phyloP scores from a whole-genome alignment of 305 asterid genomes.

The Petunia hybrid region DNA sequence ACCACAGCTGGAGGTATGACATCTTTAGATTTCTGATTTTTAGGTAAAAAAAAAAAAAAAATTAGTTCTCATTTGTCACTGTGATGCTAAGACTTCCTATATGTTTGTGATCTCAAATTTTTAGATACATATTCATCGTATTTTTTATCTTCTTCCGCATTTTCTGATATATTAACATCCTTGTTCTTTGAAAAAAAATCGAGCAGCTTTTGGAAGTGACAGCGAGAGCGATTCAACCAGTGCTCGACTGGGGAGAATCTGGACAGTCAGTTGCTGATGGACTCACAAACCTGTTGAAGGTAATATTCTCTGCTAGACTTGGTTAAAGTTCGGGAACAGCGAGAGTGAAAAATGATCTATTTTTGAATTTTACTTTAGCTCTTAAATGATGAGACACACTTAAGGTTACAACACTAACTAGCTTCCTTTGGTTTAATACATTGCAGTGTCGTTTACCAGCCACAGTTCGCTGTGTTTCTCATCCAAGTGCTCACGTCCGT shows the following conservation, averaged over 20 bases:
- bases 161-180: slow-evolving; percentile 27
- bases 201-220: slow-evolving; percentile 85
- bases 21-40: slow-evolving; percentile 27
- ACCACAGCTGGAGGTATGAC: slow-evolving; percentile 91
- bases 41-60: neutral
- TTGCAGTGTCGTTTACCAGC: slow-evolving; percentile 88
- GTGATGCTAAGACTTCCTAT: slow-evolving; percentile 24
- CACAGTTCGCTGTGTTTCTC: slow-evolving; percentile 80
- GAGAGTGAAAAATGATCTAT: neutral
- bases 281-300: slow-evolving; percentile 83
- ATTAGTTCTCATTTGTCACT: neutral
- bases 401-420: neutral
- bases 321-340: slow-evolving; percentile 1
- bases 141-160: slow-evolving; percentile 28
- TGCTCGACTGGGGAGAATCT: slow-evolving; percentile 92
- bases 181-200: slow-evolving; percentile 32
- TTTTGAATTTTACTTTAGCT: slow-evolving; percentile 19
- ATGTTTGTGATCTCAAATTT: neutral
- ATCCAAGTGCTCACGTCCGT: slow-evolving; percentile 96
- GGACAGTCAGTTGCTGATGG: slow-evolving; percentile 91
- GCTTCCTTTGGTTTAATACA: slow-evolving; percentile 8
- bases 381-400: slow-evolving; percentile 15
- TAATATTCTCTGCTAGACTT: slow-evolving; percentile 34
- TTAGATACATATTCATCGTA: slow-evolving; percentile 1
- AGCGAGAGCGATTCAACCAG: slow-evolving; percentile 87